phyloP scores from a whole-genome alignment of 306 rosid species.

The Aeschynomene evenia region DNA sequence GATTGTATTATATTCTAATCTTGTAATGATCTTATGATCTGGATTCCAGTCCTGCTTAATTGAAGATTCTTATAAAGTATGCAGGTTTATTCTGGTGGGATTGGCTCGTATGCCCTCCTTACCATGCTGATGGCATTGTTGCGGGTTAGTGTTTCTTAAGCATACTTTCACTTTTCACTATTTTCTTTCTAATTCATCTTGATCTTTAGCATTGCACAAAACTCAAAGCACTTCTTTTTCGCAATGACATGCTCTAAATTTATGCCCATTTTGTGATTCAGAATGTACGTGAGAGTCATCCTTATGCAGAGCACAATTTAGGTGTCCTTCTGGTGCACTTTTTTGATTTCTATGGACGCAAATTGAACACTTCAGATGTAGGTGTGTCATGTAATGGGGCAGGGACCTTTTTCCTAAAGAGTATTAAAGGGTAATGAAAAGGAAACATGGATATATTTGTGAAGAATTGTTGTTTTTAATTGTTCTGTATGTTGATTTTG shows the following conservation, averaged over 20 bases:
- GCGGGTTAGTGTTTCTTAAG: conserved; percentile 59
- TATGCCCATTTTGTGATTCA: conserved; percentile 40
- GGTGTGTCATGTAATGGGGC: conserved; percentile 82
- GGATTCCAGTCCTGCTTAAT: conserved; percentile 29
- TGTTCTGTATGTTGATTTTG: not conserved
- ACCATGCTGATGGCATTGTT: conserved; percentile 89
- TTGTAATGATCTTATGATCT: not conserved
- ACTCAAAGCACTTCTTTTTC: not conserved
- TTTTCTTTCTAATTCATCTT: not conserved
- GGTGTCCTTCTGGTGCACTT: conserved; percentile 89
- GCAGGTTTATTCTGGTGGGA: conserved; percentile 96
- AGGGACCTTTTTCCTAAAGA: conserved; percentile 75
- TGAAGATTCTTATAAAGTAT: conserved; percentile 38
- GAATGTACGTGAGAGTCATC: conserved; percentile 50
- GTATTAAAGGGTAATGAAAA: conserved; percentile 61
- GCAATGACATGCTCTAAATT: conserved; percentile 13
- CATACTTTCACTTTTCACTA: conserved; percentile 11
- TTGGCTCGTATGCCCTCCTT: conserved; percentile 95
- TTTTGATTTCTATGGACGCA: conserved; percentile 90
- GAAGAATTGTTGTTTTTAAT: not conserved
- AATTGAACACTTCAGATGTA: conserved; percentile 88
- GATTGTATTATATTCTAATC: not conserved
- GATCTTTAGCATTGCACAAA: conserved; percentile 13
- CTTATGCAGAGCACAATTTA: conserved; percentile 63
- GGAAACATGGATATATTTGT: conserved; percentile 19